phyloP scores from a whole-genome alignment of 805 yeast species.

The Wickerhamiella azymoides region DNA sequence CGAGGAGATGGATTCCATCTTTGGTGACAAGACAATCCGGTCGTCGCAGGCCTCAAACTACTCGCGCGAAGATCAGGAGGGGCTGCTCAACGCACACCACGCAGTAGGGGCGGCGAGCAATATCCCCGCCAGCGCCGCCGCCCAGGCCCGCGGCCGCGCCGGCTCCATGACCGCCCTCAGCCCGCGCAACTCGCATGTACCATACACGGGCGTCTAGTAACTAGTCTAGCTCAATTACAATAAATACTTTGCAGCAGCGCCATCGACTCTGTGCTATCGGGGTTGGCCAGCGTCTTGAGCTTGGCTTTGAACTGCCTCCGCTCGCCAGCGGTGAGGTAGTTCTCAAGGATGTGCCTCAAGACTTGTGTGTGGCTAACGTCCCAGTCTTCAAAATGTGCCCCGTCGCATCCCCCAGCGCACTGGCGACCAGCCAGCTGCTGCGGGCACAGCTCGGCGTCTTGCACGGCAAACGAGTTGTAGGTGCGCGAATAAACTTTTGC shows the following conservation, averaged over 20 bases:
- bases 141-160: slow-evolving; percentile 7
- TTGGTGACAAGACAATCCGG: slow-evolving; percentile 45
- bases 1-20: slow-evolving; percentile 85
- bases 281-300: slow-evolving; percentile 4
- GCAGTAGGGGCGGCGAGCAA: too few species aligned
- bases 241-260: not conserved
- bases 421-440: slow-evolving; percentile 9
- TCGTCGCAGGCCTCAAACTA: slow-evolving; percentile 13
- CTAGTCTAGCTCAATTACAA: not conserved
- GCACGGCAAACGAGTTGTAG: slow-evolving; percentile 16
- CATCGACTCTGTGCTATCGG: not conserved
- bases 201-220: not conserved
- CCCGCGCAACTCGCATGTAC: not conserved
- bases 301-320: slow-evolving; percentile 9
- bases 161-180: not conserved
- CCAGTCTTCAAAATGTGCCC: slow-evolving; percentile 16
- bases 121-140: slow-evolving; percentile 8
- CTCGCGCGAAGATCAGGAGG: slow-evolving; percentile 18
- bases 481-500: slow-evolving; percentile 11
- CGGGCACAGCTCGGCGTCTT: slow-evolving; percentile 11
- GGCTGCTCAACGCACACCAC: slow-evolving; percentile 10
- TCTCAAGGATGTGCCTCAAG: slow-evolving; percentile 14
- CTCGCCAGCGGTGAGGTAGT: slow-evolving; percentile 9
- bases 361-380: slow-evolving; percentile 7
- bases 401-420: slow-evolving; percentile 12